phyloP scores from a whole-genome alignment of 371 early-diverging fungal genomes.

The Quaeritorhiza haematococci region DNA sequence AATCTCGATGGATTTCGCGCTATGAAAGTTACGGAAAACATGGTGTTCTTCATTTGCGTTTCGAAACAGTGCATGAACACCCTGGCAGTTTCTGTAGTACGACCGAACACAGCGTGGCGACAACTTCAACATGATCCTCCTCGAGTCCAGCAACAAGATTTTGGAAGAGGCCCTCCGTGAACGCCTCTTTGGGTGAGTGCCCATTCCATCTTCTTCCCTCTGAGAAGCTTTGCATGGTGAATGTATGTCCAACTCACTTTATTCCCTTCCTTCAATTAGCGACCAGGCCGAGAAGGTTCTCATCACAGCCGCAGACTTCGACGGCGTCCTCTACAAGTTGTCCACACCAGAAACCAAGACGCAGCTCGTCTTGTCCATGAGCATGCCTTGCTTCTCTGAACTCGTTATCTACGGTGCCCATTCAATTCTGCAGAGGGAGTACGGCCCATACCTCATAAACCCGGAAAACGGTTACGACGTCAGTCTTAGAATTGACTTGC shows the following conservation, averaged over 20 bases:
- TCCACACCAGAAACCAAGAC: constrained; percentile 69
- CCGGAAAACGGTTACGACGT: constrained; percentile 80
- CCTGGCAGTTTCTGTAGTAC: too few species aligned
- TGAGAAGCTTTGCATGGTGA: neutral
- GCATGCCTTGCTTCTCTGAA: constrained; percentile 77
- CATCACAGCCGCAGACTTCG: constrained; percentile 89
- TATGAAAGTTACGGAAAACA: too few species aligned
- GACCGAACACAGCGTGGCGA: too few species aligned
- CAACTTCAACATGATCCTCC: constrained; percentile 26
- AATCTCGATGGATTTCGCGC: too few species aligned
- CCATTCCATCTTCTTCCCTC: neutral
- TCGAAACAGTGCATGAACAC: too few species aligned
- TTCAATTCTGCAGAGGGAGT: constrained; percentile 73
- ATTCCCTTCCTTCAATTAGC: neutral
- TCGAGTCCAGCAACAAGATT: constrained; percentile 41
- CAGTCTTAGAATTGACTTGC: constrained; percentile 75
- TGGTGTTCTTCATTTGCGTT: too few species aligned
- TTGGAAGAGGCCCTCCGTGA: constrained; percentile 51
- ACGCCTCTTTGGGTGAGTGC: constrained; percentile 39
- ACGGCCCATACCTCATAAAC: constrained; percentile 55
- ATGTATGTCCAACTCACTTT: neutral
- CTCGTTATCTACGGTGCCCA: constrained; percentile 75
- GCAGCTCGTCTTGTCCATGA: constrained; percentile 67
- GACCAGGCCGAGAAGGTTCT: constrained; percentile 80
- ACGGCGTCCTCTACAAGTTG: constrained; percentile 85